Percentiles rank a stretch among this genome's conserved stretches.
phyloP scores from a whole-genome alignment of 306 rosid species.

The Citrullus mucosospermus region DNA sequence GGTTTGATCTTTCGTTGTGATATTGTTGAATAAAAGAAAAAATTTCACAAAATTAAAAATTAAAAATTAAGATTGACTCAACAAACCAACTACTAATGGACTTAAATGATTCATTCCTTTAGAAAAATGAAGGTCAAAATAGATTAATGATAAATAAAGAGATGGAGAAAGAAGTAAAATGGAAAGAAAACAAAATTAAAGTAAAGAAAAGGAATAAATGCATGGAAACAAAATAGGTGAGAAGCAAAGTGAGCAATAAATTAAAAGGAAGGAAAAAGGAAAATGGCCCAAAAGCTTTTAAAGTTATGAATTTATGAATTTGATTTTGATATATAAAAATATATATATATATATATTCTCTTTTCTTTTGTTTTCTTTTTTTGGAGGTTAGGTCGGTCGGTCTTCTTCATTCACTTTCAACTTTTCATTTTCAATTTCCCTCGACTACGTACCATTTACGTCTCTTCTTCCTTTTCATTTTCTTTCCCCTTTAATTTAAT shows the following conservation, averaged over 20 bases:
- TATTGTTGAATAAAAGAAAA: too few species aligned
- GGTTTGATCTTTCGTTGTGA: too few species aligned
- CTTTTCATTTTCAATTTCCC: conserved; percentile 8
- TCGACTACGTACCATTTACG: not conserved
- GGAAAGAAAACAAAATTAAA: not conserved
- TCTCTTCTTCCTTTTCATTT: not conserved
- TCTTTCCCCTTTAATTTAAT: not conserved
- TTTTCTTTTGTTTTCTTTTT: not conserved
- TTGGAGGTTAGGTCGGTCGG: not conserved
- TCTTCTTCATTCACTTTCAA: not conserved
- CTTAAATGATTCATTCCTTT: too few species aligned
- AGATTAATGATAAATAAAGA: not conserved
- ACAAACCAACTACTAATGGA: too few species aligned
- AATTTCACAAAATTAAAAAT: too few species aligned
- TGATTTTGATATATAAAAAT: too few species aligned
- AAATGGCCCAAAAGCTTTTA: not conserved
- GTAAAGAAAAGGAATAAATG: not conserved
- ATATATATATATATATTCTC: too few species aligned
- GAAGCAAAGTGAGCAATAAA: not conserved
- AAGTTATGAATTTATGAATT: not conserved
- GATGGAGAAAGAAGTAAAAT: not conserved
- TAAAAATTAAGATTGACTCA: too few species aligned
- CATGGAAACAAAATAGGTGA: not conserved
- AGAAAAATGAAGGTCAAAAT: not conserved
- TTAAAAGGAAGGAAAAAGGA: not conserved